These are phyloP conservation scores for Leccinellum rugosiceps DNA, from an alignment of 768 basidiomycete species.

Conservation along the genomic window DNA sequence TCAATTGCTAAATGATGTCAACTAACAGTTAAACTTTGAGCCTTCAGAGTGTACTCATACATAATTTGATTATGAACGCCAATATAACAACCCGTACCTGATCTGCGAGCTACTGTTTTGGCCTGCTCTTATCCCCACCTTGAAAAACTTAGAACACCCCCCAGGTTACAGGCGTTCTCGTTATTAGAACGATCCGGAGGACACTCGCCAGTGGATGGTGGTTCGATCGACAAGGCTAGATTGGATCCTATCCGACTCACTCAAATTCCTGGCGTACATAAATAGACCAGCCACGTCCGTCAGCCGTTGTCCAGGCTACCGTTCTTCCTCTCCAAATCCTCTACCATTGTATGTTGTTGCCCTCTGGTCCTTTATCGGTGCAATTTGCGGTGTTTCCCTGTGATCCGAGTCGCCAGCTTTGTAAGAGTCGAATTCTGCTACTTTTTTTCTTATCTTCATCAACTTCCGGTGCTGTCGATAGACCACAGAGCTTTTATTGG, in stretches of 20 bases:
- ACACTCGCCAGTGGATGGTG: neutral
- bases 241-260: neutral
- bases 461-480: constrained; percentile 41
- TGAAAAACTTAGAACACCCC: neutral
- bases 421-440: constrained; percentile 10
- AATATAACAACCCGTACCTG: neutral
- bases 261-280: neutral
- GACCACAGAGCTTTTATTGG: constrained; percentile 49
- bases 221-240: neutral
- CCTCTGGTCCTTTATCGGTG: constrained; percentile 49
- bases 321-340: constrained; percentile 6
- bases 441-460: neutral
- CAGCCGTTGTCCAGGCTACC: constrained; percentile 15
- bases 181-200: neutral
- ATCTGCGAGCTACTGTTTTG: neutral
- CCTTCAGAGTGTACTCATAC: neutral
- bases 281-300: neutral
- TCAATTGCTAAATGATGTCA: neutral
- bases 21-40: neutral
- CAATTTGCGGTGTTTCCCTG: constrained; percentile 46
- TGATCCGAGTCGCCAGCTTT: constrained; percentile 19
- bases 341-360: neutral
- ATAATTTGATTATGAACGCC: neutral
- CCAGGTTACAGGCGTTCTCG: neutral
- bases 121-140: neutral